Evolutionary conservation across 1,284 basidiomycete species (phyloP).

Genomic region (Cutaneotrichosporon sp.): DNA sequence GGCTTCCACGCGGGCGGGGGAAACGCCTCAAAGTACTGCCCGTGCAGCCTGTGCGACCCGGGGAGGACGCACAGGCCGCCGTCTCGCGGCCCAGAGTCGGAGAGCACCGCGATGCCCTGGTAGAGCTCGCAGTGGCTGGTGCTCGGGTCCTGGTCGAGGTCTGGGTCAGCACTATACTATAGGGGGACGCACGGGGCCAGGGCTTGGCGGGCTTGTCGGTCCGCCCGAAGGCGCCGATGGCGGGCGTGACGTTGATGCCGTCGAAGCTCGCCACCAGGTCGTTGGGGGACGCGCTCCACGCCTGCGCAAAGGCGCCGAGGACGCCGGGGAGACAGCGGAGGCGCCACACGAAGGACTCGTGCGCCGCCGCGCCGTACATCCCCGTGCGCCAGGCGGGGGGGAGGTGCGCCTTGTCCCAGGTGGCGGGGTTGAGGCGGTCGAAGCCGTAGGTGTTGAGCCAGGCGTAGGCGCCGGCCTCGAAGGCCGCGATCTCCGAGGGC

Average conservation of each 20-base stretch:
- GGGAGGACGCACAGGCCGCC: constrained; percentile 32
- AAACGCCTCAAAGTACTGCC: constrained; percentile 18
- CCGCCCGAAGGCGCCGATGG: constrained; percentile 16
- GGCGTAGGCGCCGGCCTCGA: constrained; percentile 16
- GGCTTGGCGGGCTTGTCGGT: constrained; percentile 20
- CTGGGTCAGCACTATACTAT: constrained; percentile 21
- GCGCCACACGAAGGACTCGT: constrained; percentile 47
- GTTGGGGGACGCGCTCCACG: constrained; percentile 43
- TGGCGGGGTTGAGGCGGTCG: constrained; percentile 39
- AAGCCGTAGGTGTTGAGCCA: constrained; percentile 37
- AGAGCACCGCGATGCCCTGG: constrained; percentile 32
- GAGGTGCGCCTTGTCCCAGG: constrained; percentile 35
- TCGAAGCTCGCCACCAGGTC: constrained; percentile 46
- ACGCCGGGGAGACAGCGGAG: constrained; percentile 35
- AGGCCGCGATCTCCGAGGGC: constrained; percentile 13
- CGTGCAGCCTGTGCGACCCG: constrained; percentile 24
- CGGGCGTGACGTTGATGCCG: constrained; percentile 30
- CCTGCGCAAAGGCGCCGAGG: constrained; percentile 33
- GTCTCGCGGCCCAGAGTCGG: constrained; percentile 28
- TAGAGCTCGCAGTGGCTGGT: constrained; percentile 25
- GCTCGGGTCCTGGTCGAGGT: constrained; percentile 31
- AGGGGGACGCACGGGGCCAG: constrained; percentile 32
- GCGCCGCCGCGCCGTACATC: constrained; percentile 26
- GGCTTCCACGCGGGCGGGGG: constrained; percentile 15
- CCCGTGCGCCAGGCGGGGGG: constrained; percentile 26